Conservation (phyloP, 1,284 basidiomycete species). For the Ceratorhiza oryzae-sativae region DNA sequence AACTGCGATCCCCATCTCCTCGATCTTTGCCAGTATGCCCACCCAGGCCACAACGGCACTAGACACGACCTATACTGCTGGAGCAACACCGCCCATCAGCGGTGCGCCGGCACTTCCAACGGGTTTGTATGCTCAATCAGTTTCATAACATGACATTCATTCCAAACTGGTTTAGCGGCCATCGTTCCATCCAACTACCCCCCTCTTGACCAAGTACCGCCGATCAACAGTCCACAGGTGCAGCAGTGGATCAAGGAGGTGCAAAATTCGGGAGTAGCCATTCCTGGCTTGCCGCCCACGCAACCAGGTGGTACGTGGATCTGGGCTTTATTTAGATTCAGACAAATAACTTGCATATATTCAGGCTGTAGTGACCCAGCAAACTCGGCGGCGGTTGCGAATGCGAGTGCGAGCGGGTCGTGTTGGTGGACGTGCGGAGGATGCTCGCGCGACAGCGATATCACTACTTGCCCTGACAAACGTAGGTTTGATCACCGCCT, state of each 20-base stretch:
- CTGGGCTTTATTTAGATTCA: background rate
- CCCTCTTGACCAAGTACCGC: constrained; percentile 69
- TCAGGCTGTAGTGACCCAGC: constrained; percentile 68
- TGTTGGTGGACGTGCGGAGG: constrained; percentile 76
- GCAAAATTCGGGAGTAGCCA: constrained; percentile 58
- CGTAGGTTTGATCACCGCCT: constrained; percentile 53
- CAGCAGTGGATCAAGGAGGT: constrained; percentile 76
- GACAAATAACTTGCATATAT: background rate
- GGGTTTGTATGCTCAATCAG: constrained; percentile 42
- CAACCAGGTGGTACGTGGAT: constrained; percentile 63
- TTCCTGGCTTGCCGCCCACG: constrained; percentile 62
- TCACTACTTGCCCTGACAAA: constrained; percentile 58
- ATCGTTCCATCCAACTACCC: constrained; percentile 64
- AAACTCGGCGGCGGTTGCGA: constrained; percentile 64
- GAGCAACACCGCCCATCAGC: constrained; percentile 54
- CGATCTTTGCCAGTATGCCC: constrained; percentile 54
- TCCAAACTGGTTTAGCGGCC: constrained; percentile 18
- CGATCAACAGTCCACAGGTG: constrained; percentile 71
- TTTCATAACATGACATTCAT: constrained; percentile 12
- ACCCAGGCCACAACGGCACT: constrained; percentile 54
- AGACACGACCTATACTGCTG: constrained; percentile 53
- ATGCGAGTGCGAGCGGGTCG: constrained; percentile 55
- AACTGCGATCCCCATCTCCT: constrained; percentile 62
- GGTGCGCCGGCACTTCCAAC: constrained; percentile 53
- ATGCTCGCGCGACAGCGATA: constrained; percentile 58